Evolutionary conservation across 768 basidiomycete genomes (phyloP), one percentile per base, ranked within the genome.

Genomic region (Suillus paluster): DNA sequence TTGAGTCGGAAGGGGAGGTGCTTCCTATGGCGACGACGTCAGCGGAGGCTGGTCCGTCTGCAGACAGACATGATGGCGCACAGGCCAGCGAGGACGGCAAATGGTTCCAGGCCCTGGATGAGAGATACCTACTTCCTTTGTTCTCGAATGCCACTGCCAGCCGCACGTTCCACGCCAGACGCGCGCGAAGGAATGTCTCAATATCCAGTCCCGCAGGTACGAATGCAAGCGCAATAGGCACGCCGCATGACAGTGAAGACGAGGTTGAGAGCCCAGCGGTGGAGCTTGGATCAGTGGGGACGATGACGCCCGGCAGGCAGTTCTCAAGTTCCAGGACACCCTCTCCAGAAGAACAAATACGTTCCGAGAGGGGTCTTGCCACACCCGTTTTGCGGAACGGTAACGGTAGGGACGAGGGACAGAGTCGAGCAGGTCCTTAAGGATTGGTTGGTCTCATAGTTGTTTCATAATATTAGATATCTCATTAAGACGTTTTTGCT

Each of bases 51-150:
- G 69, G 60, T 17, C 49, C 61, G 1, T 58, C 58, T 54, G 62
- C 12, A 0, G 68, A 63, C 44, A 58, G 61, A 42, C 65, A 34
- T 17, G 55, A 58, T 25, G 69, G 25, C 64, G 66, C 57, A 33
- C 64, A 66, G n/a, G 67, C 77, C 5, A 82, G 79, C 5, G 89
- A 91, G 61, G 94, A 97, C 58, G 90, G 92, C 33, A 92, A 93
- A 73, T 98, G 95, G 95, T 98, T 98, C 87, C 95, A 95, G 68
- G 83, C 90, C 49, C 77, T 99, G 42, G 97, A 99, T 76, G 95
- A 99, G 77, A 84, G 94, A 66, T 99, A 97, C 73, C 79, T 99
- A 21, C 77, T 99, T 3, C 96, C 96, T 23, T 79, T 98, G 41
- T 99, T 95, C 79, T 94, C 93, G 53, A 95, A 95, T 70, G 92